Evolutionary conservation across 257 asterid species (phyloP).

Genomic region (Gardenia jasminoides): DNA sequence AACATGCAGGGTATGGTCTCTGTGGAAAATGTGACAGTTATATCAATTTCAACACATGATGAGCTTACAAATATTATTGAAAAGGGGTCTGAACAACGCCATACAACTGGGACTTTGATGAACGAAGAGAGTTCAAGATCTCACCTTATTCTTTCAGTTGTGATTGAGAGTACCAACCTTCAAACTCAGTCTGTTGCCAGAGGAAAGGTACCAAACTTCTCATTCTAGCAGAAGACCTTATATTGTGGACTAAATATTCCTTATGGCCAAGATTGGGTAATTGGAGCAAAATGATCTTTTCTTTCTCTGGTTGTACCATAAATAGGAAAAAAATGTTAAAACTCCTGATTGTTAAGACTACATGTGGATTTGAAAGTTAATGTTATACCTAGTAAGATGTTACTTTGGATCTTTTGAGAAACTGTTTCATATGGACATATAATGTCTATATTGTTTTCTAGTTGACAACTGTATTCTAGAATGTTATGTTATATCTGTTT

Average conservation of each 20-base stretch:
- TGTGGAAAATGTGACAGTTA: conserved; percentile 72
- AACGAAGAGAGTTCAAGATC: conserved; percentile 97
- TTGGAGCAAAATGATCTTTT: not conserved
- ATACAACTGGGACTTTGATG: conserved; percentile 83
- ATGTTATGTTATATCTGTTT: not conserved
- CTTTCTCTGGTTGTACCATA: not conserved
- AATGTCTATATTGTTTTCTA: not conserved
- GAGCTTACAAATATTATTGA: conserved; percentile 63
- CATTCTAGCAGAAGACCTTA: not conserved
- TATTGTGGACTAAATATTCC: not conserved
- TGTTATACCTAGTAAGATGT: not conserved
- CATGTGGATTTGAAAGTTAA: not conserved
- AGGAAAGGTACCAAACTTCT: conserved; percentile 71
- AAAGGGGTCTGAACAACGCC: conserved; percentile 89
- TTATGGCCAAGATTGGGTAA: not conserved
- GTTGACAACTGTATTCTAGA: not conserved
- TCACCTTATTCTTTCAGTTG: conserved; percentile 81
- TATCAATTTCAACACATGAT: conserved; percentile 68
- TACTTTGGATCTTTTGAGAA: not conserved
- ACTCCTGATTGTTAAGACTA: not conserved
- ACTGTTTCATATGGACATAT: not conserved
- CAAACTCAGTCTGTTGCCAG: conserved; percentile 91
- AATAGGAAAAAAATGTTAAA: not conserved
- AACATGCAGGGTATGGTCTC: conserved; percentile 80
- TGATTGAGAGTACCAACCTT: conserved; percentile 88